Evolutionary conservation across 2,329 filamentous ascomycete genomes (phyloP).

Genomic region (Chaetomium globosum): DNA sequence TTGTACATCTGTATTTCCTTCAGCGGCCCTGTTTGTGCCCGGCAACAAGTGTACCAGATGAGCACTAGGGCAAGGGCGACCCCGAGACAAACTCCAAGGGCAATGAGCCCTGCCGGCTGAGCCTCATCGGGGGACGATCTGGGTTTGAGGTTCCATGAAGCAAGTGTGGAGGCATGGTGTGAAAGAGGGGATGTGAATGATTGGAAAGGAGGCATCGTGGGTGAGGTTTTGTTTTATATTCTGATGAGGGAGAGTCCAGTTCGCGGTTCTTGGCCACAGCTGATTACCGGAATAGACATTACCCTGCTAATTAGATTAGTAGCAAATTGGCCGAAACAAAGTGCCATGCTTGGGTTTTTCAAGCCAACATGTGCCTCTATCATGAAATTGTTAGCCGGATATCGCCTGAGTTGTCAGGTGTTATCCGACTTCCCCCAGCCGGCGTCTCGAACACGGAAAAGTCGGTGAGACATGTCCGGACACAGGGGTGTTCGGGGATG

Average conservation of each 20-base stretch:
- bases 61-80: background rate
- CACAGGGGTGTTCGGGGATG: background rate
- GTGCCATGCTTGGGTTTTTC: background rate
- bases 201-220: background rate
- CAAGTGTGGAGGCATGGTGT: too few relatives aligned
- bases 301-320: background rate
- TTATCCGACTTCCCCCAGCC: background rate
- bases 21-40: slow-evolving; percentile 4
- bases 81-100: slow-evolving; percentile 9
- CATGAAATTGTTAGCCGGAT: background rate
- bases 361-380: background rate
- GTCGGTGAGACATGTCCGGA: slow-evolving; percentile 3
- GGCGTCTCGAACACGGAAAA: background rate
- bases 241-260: background rate
- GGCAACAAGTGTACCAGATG: slow-evolving; percentile 7
- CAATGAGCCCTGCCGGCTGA: slow-evolving; percentile 3
- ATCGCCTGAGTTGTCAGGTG: background rate
- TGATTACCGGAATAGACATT: background rate
- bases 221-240: background rate
- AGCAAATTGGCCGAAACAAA: background rate
- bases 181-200: background rate
- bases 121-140: background rate
- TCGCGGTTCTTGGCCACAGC: background rate
- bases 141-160: background rate
- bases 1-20: slow-evolving; percentile 6